Percentiles rank a stretch among this genome's conserved stretches.
phyloP scores from a whole-genome alignment of 768 basidiomycete genomes.

The Russula lepida region DNA sequence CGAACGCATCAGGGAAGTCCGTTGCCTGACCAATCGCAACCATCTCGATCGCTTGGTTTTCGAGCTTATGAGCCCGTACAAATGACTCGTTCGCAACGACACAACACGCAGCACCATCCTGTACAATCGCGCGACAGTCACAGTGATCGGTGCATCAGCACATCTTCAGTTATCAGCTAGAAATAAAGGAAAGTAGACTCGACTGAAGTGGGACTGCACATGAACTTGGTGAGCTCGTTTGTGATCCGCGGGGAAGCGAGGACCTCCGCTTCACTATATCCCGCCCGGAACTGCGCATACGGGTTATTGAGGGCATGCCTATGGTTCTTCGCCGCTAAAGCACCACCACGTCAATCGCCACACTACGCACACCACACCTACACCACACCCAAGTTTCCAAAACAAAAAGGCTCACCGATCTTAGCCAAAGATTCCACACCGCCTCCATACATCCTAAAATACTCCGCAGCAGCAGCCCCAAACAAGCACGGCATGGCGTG shows the following conservation, averaged over 20 bases:
- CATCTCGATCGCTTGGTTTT: constrained; percentile 85
- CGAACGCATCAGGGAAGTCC: constrained; percentile 56
- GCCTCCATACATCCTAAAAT: constrained; percentile 67
- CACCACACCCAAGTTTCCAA: not conserved
- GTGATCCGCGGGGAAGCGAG: constrained; percentile 59
- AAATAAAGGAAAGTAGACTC: not conserved
- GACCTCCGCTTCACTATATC: constrained; percentile 68
- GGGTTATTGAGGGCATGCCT: constrained; percentile 76
- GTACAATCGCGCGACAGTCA: not conserved
- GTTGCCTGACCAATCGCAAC: constrained; percentile 58
- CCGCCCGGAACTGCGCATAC: constrained; percentile 77
- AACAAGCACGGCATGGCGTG: constrained; percentile 65
- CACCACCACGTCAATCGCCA: not conserved
- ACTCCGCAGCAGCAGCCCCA: constrained; percentile 63
- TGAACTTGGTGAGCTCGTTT: constrained; percentile 68
- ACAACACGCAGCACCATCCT: constrained; percentile 73
- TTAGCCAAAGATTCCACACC: constrained; percentile 59
- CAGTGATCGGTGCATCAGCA: not conserved
- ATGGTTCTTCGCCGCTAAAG: constrained; percentile 72
- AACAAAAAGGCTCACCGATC: constrained; percentile 45
- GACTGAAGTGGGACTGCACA: constrained; percentile 76
- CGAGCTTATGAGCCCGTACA: constrained; percentile 58
- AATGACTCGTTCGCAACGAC: constrained; percentile 75
- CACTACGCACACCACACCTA: too few species aligned
- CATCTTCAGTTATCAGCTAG: not conserved